phyloP scores from a whole-genome alignment of 345 rosid species.

The Excoecaria cochinchinensis region DNA sequence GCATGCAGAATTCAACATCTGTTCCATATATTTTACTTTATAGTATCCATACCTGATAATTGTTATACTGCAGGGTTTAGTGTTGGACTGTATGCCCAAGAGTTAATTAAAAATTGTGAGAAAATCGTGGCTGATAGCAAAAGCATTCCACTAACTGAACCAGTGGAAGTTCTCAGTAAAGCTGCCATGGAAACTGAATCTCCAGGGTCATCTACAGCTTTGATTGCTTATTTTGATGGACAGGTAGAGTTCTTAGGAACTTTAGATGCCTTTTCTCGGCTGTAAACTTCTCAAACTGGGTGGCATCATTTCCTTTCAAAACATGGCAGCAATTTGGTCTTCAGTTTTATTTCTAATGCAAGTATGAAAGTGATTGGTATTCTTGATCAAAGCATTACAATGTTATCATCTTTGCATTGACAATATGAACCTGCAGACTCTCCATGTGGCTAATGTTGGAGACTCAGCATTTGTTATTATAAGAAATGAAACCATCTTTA shows the following conservation, averaged over 20 bases:
- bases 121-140: slow-evolving; percentile 41
- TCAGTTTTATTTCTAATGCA: background rate
- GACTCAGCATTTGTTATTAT: slow-evolving; percentile 71
- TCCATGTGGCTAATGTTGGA: slow-evolving; percentile 68
- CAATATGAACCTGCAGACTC: slow-evolving; percentile 43
- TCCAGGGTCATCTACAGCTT: slow-evolving; percentile 59
- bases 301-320: background rate
- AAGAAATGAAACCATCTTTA: slow-evolving; percentile 47
- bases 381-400: background rate
- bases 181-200: slow-evolving; percentile 52
- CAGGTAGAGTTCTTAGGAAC: slow-evolving; percentile 42
- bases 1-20: too few species aligned
- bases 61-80: slow-evolving; percentile 46
- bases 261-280: background rate
- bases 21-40: too few species aligned
- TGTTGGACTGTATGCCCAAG: slow-evolving; percentile 49
- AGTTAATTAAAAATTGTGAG: slow-evolving; percentile 53
- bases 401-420: background rate
- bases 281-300: slow-evolving; percentile 3
- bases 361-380: background rate
- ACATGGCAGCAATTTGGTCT: background rate
- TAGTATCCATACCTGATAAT: too few species aligned
- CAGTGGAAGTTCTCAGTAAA: slow-evolving; percentile 48
- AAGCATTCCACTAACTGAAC: slow-evolving; percentile 36
- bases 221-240: slow-evolving; percentile 61